Evolutionary conservation across 2,329 filamentous ascomycete species (phyloP).

Genomic region (Sordariomycetes sp.): DNA sequence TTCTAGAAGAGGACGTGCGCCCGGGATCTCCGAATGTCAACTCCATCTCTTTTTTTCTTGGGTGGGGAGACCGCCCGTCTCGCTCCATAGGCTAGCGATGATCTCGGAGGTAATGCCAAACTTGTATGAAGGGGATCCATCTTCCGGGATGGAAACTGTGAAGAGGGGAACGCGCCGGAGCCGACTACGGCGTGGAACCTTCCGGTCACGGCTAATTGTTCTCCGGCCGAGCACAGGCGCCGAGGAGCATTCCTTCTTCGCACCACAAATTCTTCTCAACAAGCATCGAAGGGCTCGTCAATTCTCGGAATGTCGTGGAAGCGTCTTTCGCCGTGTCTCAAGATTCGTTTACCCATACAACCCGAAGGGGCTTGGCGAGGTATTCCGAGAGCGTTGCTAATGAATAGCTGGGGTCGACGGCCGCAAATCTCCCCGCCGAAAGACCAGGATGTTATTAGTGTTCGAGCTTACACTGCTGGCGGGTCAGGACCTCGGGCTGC

Average conservation of each 20-base stretch:
- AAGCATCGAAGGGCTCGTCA: background rate
- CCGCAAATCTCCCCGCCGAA: background rate
- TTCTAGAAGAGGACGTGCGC: background rate
- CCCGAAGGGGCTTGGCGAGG: background rate
- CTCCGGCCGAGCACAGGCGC: background rate
- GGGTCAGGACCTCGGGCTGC: background rate
- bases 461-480: background rate
- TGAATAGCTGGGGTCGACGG: background rate
- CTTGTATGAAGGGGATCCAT: background rate
- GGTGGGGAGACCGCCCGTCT: background rate
- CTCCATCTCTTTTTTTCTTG: background rate
- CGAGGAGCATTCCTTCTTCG: background rate
- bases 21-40: background rate
- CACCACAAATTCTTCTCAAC: background rate
- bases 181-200: background rate
- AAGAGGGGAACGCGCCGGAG: background rate
- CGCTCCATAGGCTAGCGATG: background rate
- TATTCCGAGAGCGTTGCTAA: background rate
- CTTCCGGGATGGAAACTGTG: background rate
- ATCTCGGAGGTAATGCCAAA: background rate
- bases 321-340: background rate
- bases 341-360: background rate
- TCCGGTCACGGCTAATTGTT: background rate
- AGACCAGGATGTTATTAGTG: background rate
- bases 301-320: background rate